These are phyloP conservation scores for Linderina pennispora DNA, from an alignment of 192 early-diverging fungal genomes.

Conservation along the genomic window DNA sequence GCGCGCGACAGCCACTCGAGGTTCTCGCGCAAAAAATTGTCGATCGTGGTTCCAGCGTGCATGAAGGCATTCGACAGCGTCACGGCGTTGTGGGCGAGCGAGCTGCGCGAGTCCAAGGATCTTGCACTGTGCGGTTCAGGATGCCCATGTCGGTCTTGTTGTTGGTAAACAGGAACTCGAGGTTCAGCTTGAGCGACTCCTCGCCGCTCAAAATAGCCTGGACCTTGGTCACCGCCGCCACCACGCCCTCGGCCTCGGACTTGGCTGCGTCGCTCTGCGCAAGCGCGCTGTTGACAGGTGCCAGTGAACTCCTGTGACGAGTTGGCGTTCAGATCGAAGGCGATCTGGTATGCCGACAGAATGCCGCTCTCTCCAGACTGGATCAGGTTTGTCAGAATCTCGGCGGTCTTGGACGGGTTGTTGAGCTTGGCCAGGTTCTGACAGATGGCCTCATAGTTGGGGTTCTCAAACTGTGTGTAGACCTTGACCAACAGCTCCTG, in stretches of 20 bases:
- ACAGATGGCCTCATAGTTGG: constrained; percentile 90
- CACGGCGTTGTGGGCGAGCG: constrained; percentile 91
- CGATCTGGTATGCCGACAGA: constrained; percentile 92
- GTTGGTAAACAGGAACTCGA: constrained; percentile 94
- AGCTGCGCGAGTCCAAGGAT: constrained; percentile 84
- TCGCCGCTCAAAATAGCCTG: constrained; percentile 82
- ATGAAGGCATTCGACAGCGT: constrained; percentile 97
- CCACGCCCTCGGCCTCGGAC: neutral
- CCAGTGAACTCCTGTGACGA: constrained; percentile 94
- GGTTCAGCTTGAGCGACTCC: constrained; percentile 83
- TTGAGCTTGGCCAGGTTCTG: constrained; percentile 91
- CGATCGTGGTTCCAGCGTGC: constrained; percentile 96
- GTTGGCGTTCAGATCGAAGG: constrained; percentile 95
- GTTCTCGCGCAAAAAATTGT: constrained; percentile 95
- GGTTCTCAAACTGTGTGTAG: constrained; percentile 51
- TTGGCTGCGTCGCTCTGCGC: constrained; percentile 6
- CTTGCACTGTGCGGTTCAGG: constrained; percentile 86
- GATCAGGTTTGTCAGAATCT: constrained; percentile 66
- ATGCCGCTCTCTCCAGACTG: constrained; percentile 55
- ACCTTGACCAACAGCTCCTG: constrained; percentile 45
- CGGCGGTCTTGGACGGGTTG: constrained; percentile 65
- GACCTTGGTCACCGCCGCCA: constrained; percentile 53
- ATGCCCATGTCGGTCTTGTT: constrained; percentile 96
- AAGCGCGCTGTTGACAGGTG: too few relatives aligned
- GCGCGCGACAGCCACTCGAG: constrained; percentile 96